A percentile compares a stretch with the other conserved stretches of the same genome.
Conservation (phyloP, 768 basidiomycete genomes). For the Phylloporus sp. region DNA sequence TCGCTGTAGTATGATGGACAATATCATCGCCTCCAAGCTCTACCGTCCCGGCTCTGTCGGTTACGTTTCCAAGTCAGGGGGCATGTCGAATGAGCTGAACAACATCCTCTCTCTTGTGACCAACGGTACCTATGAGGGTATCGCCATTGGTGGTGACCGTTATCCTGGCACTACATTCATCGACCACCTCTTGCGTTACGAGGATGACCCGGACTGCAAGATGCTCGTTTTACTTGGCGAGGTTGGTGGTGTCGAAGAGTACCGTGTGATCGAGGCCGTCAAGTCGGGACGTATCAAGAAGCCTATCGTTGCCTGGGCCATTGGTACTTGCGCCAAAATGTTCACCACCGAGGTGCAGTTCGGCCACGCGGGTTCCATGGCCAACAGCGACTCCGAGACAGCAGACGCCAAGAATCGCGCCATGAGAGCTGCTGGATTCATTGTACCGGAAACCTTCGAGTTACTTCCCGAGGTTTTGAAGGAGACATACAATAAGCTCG, state of each 20-base stretch:
- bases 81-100: slow-evolving; percentile 99
- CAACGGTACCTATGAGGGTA: slow-evolving; percentile 99
- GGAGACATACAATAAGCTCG: slow-evolving; percentile 81
- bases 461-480: slow-evolving; percentile 83
- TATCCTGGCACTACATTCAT: slow-evolving; percentile 99
- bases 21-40: slow-evolving; percentile 97
- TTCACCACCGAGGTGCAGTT: slow-evolving; percentile 99
- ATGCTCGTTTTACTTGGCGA: slow-evolving; percentile 98
- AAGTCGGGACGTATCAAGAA: slow-evolving; percentile 92
- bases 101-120: slow-evolving; percentile 96
- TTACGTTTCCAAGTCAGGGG: slow-evolving; percentile 99
- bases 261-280: slow-evolving; percentile 97
- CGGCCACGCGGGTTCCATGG: slow-evolving; percentile 97
- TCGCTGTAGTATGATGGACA: slow-evolving; percentile 93
- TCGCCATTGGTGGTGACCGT: slow-evolving; percentile 98
- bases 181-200: slow-evolving; percentile 97
- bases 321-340: slow-evolving; percentile 99
- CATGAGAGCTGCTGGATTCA: slow-evolving; percentile 92
- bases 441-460: slow-evolving; percentile 97
- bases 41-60: slow-evolving; percentile 97
- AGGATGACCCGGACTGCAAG: slow-evolving; percentile 96
- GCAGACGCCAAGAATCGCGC: slow-evolving; percentile 97
- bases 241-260: slow-evolving; percentile 98
- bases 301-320: slow-evolving; percentile 99
- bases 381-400: slow-evolving; percentile 95